phyloP scores from a whole-genome alignment of 805 yeast species.

The Metschnikowia proteae region DNA sequence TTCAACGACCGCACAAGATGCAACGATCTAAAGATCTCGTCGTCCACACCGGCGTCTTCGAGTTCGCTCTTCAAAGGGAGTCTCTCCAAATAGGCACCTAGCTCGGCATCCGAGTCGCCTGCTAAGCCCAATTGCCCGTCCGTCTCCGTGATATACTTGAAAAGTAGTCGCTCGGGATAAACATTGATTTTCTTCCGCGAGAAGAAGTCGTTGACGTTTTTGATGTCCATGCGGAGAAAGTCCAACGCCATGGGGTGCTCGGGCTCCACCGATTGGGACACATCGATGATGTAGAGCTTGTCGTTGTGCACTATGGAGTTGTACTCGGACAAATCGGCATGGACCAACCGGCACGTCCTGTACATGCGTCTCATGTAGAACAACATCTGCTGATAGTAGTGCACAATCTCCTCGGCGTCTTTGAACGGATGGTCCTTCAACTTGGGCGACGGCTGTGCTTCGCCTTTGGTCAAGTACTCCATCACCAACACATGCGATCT shows the following conservation, averaged over 20 bases:
- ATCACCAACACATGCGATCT: constrained; percentile 88
- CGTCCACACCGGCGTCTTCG: constrained; percentile 56
- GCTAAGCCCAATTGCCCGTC: constrained; percentile 34
- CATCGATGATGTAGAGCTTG: constrained; percentile 85
- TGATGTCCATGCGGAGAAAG: constrained; percentile 94
- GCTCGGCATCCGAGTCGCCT: constrained; percentile 40
- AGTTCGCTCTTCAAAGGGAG: constrained; percentile 58
- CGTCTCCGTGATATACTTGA: constrained; percentile 65
- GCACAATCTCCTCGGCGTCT: constrained; percentile 59
- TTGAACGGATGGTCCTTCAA: constrained; percentile 77
- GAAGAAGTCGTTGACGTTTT: constrained; percentile 89
- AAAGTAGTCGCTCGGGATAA: constrained; percentile 77
- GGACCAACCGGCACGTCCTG: constrained; percentile 85
- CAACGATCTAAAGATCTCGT: constrained; percentile 80
- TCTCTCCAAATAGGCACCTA: constrained; percentile 41
- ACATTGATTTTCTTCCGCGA: constrained; percentile 65
- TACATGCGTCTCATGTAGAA: constrained; percentile 84
- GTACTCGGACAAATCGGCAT: constrained; percentile 95
- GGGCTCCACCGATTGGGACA: constrained; percentile 95
- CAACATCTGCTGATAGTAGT: constrained; percentile 72
- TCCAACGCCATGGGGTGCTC: constrained; percentile 97
- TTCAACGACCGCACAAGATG: constrained; percentile 77
- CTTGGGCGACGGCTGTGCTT: constrained; percentile 89
- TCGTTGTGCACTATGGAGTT: constrained; percentile 82
- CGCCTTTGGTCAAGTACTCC: constrained; percentile 81